phyloP scores from a whole-genome alignment of 1,284 basidiomycete species.

The Cutaneotrichosporon dermatis region DNA sequence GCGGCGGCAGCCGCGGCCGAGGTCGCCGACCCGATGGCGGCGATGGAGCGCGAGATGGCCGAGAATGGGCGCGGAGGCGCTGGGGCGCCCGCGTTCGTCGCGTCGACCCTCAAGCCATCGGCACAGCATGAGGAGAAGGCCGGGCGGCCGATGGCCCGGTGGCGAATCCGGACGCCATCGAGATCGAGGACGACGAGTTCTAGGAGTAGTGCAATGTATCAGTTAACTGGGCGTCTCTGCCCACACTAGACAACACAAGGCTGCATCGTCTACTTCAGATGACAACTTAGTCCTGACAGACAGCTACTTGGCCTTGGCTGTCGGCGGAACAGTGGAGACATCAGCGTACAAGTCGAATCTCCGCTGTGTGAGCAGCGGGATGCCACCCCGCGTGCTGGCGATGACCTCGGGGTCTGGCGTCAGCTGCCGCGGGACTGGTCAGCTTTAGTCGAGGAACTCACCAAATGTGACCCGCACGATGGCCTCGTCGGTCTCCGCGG shows the following conservation, averaged over 20 bases:
- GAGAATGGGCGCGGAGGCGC: constrained; percentile 55
- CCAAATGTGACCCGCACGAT: constrained; percentile 72
- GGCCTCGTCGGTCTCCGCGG: constrained; percentile 67
- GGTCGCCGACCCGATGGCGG: constrained; percentile 56
- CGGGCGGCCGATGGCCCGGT: constrained; percentile 21
- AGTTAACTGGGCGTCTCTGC: not conserved
- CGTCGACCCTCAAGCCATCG: constrained; percentile 52
- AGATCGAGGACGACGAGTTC: constrained; percentile 46
- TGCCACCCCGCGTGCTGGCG: constrained; percentile 63
- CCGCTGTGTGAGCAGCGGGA: constrained; percentile 73
- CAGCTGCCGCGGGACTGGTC: not conserved
- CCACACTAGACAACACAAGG: no score
- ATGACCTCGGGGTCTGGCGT: constrained; percentile 62
- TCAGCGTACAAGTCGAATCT: constrained; percentile 29
- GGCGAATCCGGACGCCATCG: constrained; percentile 48
- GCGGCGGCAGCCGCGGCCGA: constrained; percentile 44
- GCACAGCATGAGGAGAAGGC: constrained; percentile 29
- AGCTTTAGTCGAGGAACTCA: constrained; percentile 45
- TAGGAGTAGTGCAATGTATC: constrained; percentile 17
- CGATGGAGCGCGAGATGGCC: constrained; percentile 60
- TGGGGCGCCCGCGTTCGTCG: constrained; percentile 59
- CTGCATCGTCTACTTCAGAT: not conserved
- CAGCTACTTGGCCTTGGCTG: constrained; percentile 39
- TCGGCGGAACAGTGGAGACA: constrained; percentile 5
- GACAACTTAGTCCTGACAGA: not conserved